Percentiles rank a stretch among this genome's conserved stretches.
phyloP scores from a whole-genome alignment of 2,329 filamentous ascomycete genomes.

The Claviceps sp. region DNA sequence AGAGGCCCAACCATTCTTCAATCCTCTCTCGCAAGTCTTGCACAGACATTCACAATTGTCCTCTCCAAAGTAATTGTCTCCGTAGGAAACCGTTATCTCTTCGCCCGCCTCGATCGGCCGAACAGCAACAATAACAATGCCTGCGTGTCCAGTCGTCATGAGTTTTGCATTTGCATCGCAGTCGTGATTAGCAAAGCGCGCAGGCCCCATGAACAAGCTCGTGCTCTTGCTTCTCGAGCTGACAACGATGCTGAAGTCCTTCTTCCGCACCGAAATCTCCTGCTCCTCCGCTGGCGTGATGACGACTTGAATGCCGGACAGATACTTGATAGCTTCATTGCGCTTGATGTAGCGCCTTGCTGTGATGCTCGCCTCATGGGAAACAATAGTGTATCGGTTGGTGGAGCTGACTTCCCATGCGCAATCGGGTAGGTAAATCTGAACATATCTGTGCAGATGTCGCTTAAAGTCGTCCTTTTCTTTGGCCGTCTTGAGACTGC shows the following conservation, averaged over 20 bases:
- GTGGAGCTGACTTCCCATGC: conserved; percentile 86
- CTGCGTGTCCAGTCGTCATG: conserved; percentile 68
- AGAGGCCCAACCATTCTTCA: conserved; percentile 71
- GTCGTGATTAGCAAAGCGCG: conserved; percentile 94
- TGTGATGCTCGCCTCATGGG: conserved; percentile 76
- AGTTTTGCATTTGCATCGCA: conserved; percentile 85
- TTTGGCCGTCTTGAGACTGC: conserved; percentile 54
- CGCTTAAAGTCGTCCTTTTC: conserved; percentile 77
- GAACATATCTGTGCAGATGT: conserved; percentile 81
- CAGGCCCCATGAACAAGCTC: conserved; percentile 86
- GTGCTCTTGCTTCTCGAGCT: conserved; percentile 84
- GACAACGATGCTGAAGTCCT: conserved; percentile 94
- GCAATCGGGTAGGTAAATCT: conserved; percentile 85
- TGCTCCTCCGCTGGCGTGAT: conserved; percentile 88
- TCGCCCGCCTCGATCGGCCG: conserved; percentile 75
- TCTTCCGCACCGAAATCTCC: conserved; percentile 64
- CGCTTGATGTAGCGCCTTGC: conserved; percentile 67
- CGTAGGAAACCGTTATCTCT: conserved; percentile 93
- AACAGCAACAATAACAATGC: conserved; percentile 80
- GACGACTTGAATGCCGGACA: conserved; percentile 79
- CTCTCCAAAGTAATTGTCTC: conserved; percentile 89
- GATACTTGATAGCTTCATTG: conserved; percentile 79
- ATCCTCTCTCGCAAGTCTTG: conserved; percentile 63
- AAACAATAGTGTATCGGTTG: conserved; percentile 86
- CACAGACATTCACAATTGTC: conserved; percentile 94